Evolutionary conservation across 257 asterid genomes (phyloP).

Genomic region (Salvia rosmarinus): DNA sequence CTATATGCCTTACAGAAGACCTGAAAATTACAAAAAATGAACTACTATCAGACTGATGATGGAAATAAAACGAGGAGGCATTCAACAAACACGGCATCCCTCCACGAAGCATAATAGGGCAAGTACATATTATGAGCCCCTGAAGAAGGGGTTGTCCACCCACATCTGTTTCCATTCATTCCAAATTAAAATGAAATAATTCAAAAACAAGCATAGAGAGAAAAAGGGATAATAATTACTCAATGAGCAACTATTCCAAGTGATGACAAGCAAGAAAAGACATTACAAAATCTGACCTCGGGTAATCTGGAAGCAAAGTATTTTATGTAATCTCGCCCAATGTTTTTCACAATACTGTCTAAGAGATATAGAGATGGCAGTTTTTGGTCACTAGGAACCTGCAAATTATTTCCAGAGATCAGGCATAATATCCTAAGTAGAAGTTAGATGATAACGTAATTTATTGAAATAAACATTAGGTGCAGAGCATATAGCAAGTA

Average conservation of each 20-base stretch:
- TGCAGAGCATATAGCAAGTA: conserved; percentile 1
- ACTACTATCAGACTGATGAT: conserved; percentile 1
- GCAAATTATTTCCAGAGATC: conserved; percentile 45
- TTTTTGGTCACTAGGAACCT: conserved; percentile 92
- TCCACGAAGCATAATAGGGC: neutral
- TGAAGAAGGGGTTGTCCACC: conserved; percentile 11
- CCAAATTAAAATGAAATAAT: conserved; percentile 7
- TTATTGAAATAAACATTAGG: conserved; percentile 1
- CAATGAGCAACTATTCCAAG: conserved; percentile 10
- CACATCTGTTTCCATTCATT: conserved; percentile 17
- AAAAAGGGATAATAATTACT: neutral
- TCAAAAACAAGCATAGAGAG: neutral
- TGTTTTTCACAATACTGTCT: conserved; percentile 97
- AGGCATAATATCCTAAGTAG: conserved; percentile 35
- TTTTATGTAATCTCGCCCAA: conserved; percentile 91
- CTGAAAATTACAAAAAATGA: conserved; percentile 47
- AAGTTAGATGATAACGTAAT: conserved; percentile 7
- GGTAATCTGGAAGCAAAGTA: conserved; percentile 72
- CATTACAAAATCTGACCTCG: conserved; percentile 59
- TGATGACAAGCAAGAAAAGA: conserved; percentile 13
- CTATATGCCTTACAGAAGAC: conserved; percentile 85
- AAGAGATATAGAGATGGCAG: conserved; percentile 91
- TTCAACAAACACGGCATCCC: conserved; percentile 3
- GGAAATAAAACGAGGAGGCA: conserved; percentile 11
- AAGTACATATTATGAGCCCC: neutral